phyloP scores from a whole-genome alignment of 2,329 filamentous ascomycete genomes.

The Aspergillus calidoustus region DNA sequence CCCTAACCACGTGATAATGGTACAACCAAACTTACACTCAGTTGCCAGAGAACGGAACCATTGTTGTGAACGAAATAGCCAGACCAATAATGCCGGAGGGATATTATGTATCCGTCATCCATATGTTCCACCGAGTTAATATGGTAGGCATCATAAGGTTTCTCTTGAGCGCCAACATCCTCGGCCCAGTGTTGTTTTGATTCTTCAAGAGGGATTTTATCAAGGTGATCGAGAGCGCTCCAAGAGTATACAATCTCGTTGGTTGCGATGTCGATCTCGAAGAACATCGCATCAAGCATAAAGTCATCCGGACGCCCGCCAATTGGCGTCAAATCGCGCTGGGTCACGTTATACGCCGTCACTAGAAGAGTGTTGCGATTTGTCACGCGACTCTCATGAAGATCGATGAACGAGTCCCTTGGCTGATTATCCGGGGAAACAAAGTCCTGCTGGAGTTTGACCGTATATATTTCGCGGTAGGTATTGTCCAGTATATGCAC shows the following conservation, averaged over 20 bases:
- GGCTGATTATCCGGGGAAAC: conserved; percentile 26
- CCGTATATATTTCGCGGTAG: conserved; percentile 39
- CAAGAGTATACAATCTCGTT: conserved; percentile 39
- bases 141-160: conserved; percentile 43
- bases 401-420: conserved; percentile 38
- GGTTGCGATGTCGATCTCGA: conserved; percentile 41
- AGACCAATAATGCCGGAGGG: conserved; percentile 42
- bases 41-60: conserved; percentile 35
- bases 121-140: conserved; percentile 40
- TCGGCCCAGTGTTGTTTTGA: conserved; percentile 31
- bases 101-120: conserved; percentile 42
- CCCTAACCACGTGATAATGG: too few species aligned
- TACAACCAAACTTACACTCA: conserved; percentile 25
- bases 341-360: conserved; percentile 42
- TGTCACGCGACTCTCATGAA: conserved; percentile 42
- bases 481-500: conserved; percentile 40
- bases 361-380: conserved; percentile 39
- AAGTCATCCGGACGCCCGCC: conserved; percentile 37
- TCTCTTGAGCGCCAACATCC: conserved; percentile 24
- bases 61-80: conserved; percentile 37
- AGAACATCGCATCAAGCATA: conserved; percentile 40
- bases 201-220: conserved; percentile 33
- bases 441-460: conserved; percentile 33
- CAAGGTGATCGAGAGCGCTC: conserved; percentile 40
- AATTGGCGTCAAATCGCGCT: conserved; percentile 35